These are phyloP conservation scores for Pyricularia pennisetigena DNA, from an alignment of 2,329 filamentous ascomycete genomes.

Conservation along the genomic window DNA sequence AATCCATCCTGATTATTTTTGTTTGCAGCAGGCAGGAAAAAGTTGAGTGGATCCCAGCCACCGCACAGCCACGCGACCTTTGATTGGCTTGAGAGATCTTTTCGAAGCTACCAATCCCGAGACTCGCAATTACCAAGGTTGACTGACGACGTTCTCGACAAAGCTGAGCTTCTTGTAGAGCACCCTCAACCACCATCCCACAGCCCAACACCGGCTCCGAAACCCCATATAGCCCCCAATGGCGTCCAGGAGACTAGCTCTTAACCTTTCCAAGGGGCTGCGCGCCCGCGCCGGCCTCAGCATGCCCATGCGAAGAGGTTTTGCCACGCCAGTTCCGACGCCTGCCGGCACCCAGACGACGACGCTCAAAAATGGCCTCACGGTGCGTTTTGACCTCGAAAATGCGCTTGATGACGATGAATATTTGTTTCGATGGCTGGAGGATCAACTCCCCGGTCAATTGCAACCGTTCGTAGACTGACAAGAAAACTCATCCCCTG, in stretches of 20 bases:
- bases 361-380: constrained; percentile 94
- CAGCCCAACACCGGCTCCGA: constrained; percentile 12
- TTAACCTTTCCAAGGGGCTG: constrained; percentile 85
- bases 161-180: constrained; percentile 18
- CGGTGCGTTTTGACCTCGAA: constrained; percentile 44
- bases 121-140: constrained; percentile 4
- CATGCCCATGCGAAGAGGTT: constrained; percentile 67
- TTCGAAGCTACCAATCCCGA: constrained; percentile 5
- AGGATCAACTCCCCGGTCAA: background rate
- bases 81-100: constrained; percentile 2
- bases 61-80: background rate
- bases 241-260: constrained; percentile 95
- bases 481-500: constrained; percentile 3
- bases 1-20: too few relatives aligned
- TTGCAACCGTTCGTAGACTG: background rate
- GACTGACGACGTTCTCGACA: background rate
- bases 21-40: background rate
- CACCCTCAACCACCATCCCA: constrained; percentile 39
- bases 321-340: constrained; percentile 70
- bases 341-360: constrained; percentile 85
- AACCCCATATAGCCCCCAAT: constrained; percentile 52
- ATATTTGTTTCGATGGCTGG: background rate
- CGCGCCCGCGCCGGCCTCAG: constrained; percentile 79
- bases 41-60: background rate
- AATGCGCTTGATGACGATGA: background rate